A percentile compares a stretch with the other conserved stretches of the same genome.
These are phyloP conservation scores for Saccharum hybrid DNA, from an alignment of 202 grass and related monocot genomes.

Conservation along the genomic window DNA sequence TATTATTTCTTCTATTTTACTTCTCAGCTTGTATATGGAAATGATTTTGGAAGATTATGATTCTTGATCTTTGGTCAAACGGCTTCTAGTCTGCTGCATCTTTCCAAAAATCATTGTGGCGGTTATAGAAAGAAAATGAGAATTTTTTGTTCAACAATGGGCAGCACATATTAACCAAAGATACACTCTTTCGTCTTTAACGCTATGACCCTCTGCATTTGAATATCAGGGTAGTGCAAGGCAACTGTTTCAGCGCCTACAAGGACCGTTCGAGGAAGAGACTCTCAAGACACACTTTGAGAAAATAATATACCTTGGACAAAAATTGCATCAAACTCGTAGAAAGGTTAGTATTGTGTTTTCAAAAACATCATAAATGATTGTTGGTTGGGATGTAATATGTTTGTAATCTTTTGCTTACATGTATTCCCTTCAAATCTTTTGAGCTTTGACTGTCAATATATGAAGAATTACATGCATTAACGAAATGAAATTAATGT, in stretches of 20 bases:
- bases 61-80: conserved; percentile 11
- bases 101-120: not conserved
- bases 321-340: conserved; percentile 58
- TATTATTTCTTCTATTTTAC: conserved; percentile 16
- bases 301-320: conserved; percentile 83
- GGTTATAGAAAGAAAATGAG: not conserved
- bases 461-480: not conserved
- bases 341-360: conserved; percentile 66
- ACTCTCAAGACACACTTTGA: conserved; percentile 82
- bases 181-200: conserved; percentile 43
- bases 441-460: not conserved
- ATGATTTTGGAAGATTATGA: conserved; percentile 4
- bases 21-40: conserved; percentile 34
- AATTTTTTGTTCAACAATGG: conserved; percentile 31
- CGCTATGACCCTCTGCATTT: conserved; percentile 40
- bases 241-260: conserved; percentile 94
- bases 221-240: conserved; percentile 88
- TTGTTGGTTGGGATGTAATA: not conserved
- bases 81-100: conserved; percentile 26
- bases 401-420: conserved; percentile 21
- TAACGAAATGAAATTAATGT: not conserved
- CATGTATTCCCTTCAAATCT: not conserved
- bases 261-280: conserved; percentile 91
- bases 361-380: conserved; percentile 23
- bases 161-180: conserved; percentile 15